A percentile compares a stretch with the other conserved stretches of the same genome.
Conservation (phyloP, 2,329 filamentous ascomycete genomes). For the Aspergillus latus region DNA sequence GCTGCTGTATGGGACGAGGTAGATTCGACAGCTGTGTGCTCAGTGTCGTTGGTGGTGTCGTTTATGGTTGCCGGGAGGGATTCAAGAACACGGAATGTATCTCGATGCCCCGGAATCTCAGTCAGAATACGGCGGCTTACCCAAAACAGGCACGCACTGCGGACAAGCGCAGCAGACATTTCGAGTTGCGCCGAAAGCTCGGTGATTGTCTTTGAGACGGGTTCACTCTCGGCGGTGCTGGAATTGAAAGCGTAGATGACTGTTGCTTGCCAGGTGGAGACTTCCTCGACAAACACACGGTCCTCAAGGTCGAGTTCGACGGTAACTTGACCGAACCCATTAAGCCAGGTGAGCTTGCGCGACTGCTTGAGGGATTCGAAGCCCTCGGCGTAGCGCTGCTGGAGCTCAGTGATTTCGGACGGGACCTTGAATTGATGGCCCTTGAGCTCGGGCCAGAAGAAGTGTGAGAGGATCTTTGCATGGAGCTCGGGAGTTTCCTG, state of each 20-base stretch:
- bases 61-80: conserved; percentile 44
- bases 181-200: conserved; percentile 51
- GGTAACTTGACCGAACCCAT: conserved; percentile 74
- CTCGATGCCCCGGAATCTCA: conserved; percentile 42
- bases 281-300: conserved; percentile 66
- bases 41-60: conserved; percentile 12
- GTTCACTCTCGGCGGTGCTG: conserved; percentile 34
- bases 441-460: conserved; percentile 87
- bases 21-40: neutral
- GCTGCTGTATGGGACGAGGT: conserved; percentile 19
- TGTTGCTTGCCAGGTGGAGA: conserved; percentile 82
- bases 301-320: conserved; percentile 83
- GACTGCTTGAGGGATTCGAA: conserved; percentile 80
- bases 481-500: conserved; percentile 55
- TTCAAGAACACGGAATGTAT: conserved; percentile 60
- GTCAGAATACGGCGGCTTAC: conserved; percentile 56
- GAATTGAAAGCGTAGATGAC: conserved; percentile 80
- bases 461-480: conserved; percentile 82
- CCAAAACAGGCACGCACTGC: conserved; percentile 63
- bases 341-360: conserved; percentile 85
- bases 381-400: conserved; percentile 68
- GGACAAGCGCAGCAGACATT: conserved; percentile 59
- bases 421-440: conserved; percentile 50
- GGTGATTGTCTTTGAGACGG: conserved; percentile 39
- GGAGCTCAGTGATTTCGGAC: conserved; percentile 52